These are phyloP conservation scores for Termitomyces sp. DNA, from an alignment of 768 basidiomycete genomes.

Conservation along the genomic window DNA sequence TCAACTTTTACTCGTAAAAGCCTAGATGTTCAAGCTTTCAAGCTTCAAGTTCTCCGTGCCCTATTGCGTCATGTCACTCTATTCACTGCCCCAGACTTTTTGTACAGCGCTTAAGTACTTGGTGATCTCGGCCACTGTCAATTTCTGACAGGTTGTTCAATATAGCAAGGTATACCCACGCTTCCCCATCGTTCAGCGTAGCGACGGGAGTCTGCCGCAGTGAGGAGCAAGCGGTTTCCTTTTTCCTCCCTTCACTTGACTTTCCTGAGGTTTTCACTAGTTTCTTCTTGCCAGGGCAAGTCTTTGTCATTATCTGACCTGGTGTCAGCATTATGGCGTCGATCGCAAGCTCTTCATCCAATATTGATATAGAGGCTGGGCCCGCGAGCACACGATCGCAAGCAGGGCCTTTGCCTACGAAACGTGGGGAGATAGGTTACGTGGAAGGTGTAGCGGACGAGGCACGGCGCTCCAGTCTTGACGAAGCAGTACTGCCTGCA, in stretches of 20 bases:
- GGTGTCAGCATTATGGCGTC: conserved; percentile 28
- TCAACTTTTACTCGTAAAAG: no score
- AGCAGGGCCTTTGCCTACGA: conserved; percentile 62
- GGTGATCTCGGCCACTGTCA: not conserved
- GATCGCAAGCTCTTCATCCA: conserved; percentile 21
- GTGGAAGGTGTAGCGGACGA: conserved; percentile 37
- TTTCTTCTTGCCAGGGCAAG: conserved; percentile 49
- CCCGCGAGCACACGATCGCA: conserved; percentile 38
- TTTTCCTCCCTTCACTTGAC: conserved; percentile 11
- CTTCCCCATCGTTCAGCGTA: conserved; percentile 15
- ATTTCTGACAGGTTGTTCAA: not conserved
- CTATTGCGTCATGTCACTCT: not conserved
- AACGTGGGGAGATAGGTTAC: conserved; percentile 68
- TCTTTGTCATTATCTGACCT: conserved; percentile 20
- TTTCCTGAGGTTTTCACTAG: conserved; percentile 13
- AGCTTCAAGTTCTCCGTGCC: not conserved
- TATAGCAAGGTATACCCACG: conserved; percentile 13
- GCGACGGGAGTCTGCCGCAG: conserved; percentile 17
- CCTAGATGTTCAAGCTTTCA: no score
- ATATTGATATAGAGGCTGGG: conserved; percentile 11
- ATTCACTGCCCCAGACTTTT: not conserved
- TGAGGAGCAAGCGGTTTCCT: conserved; percentile 8
- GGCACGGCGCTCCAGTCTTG: conserved; percentile 18
- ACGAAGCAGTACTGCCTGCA: conserved; percentile 33
- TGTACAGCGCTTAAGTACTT: no score